A percentile compares a stretch with the other conserved stretches of the same genome.
These are phyloP conservation scores for Orbilia javanica DNA, from an alignment of 2,329 filamentous ascomycete genomes.

Conservation along the genomic window DNA sequence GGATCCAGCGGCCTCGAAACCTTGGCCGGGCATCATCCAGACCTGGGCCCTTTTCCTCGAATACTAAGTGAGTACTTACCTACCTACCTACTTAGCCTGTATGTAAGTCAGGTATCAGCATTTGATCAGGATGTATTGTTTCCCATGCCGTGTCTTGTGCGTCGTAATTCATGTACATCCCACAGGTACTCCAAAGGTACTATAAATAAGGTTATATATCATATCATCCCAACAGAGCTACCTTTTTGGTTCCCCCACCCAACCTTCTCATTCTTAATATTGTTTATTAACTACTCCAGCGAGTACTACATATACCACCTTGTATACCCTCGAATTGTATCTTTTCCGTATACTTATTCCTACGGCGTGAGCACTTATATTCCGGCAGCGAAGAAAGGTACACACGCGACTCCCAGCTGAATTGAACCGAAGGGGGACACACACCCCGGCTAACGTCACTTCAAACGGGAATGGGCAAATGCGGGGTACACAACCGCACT, in stretches of 20 bases:
- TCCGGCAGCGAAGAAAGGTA: neutral
- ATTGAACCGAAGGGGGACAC: no score
- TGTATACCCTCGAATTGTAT: no score
- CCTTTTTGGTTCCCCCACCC: no score
- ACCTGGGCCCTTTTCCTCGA: no score
- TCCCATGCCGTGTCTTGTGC: neutral
- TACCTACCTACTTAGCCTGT: no score
- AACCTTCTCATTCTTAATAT: no score
- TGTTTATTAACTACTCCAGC: no score
- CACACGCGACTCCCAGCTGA: constrained; percentile 41
- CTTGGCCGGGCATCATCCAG: constrained; percentile 28
- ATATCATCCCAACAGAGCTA: no score
- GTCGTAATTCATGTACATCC: no score
- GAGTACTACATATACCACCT: no score
- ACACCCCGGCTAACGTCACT: constrained; percentile 43
- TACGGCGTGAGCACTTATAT: neutral
- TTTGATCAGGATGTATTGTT: neutral
- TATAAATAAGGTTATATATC: neutral
- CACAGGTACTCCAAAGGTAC: neutral
- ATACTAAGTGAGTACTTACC: no score
- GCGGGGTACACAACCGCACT: constrained; percentile 46
- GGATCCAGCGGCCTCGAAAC: constrained; percentile 32
- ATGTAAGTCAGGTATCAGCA: neutral
- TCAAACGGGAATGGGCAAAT: constrained; percentile 55
- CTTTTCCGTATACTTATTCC: no score